These are phyloP conservation scores for Leucogyrophana mollusca DNA, from an alignment of 768 basidiomycete species.

Conservation along the genomic window DNA sequence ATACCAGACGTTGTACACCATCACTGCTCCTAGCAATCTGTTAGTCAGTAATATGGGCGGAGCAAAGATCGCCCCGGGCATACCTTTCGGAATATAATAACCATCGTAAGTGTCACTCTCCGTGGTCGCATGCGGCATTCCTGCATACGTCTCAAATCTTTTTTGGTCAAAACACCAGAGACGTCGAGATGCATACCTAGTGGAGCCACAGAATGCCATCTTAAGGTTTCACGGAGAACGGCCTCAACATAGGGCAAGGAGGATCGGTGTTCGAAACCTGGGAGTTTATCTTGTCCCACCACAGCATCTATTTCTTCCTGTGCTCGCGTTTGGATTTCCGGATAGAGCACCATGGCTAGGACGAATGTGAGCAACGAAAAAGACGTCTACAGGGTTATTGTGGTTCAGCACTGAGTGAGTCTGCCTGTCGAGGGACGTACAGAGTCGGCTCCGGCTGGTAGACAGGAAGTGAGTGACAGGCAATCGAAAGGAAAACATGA, in stretches of 20 bases:
- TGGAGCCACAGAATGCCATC: slow-evolving; percentile 30
- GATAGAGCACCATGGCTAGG: slow-evolving; percentile 33
- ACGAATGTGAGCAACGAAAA: slow-evolving; percentile 22
- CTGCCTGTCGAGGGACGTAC: slow-evolving; percentile 2
- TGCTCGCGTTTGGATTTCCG: slow-evolving; percentile 29
- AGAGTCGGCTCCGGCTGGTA: slow-evolving; percentile 24
- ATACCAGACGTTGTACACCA: slow-evolving; percentile 4
- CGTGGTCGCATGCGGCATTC: slow-evolving; percentile 8
- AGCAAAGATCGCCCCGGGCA: not conserved
- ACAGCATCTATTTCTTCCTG: slow-evolving; percentile 30
- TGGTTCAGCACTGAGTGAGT: not conserved
- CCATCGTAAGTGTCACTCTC: slow-evolving; percentile 13
- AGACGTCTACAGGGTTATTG: slow-evolving; percentile 16
- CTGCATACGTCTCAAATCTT: slow-evolving; percentile 4
- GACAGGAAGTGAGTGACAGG: not conserved
- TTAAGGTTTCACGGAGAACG: slow-evolving; percentile 26
- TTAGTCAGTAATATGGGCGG: not conserved
- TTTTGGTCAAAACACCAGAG: too few species aligned
- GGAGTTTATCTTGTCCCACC: slow-evolving; percentile 28
- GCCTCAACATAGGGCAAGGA: slow-evolving; percentile 31
- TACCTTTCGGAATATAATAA: slow-evolving; percentile 37
- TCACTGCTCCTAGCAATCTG: not conserved
- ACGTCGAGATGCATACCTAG: too few species aligned
- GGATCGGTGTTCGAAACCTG: slow-evolving; percentile 23
- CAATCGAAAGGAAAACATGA: not conserved